Conservation (phyloP, 140 eudicot genomes). For the Anethum foeniculum region DNA sequence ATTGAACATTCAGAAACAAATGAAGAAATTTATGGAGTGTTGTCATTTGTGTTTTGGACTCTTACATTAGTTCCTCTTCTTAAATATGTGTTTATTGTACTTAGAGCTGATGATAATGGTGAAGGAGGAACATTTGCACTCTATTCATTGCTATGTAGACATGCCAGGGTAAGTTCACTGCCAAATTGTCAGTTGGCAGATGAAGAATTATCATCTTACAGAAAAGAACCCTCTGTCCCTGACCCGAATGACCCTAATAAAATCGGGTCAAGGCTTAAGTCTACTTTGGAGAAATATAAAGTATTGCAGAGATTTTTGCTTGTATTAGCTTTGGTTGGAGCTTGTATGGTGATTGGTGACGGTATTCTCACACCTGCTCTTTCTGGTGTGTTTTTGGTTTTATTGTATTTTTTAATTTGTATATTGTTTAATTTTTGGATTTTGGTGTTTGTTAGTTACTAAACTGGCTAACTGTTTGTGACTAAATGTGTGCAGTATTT, state of each 20-base stretch:
- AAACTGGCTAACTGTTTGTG: not conserved
- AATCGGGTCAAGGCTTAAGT: not conserved
- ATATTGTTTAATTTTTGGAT: not conserved
- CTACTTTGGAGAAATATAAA: no score
- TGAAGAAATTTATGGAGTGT: conserved; percentile 88
- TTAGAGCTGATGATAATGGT: conserved; percentile 95
- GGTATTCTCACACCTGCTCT: no score
- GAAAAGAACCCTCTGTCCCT: conserved; percentile 31
- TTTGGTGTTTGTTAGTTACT: conserved; percentile 4
- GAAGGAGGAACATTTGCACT: conserved; percentile 99
- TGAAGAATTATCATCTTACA: conserved; percentile 75
- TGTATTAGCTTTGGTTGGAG: no score
- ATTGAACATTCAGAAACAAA: conserved; percentile 74
- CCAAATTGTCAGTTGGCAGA: conserved; percentile 80
- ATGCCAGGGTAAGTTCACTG: conserved; percentile 78
- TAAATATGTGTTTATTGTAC: conserved; percentile 85
- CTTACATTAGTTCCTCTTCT: conserved; percentile 79
- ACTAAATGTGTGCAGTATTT: conserved; percentile 47
- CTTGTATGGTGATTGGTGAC: no score
- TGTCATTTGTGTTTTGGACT: conserved; percentile 97
- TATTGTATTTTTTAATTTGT: not conserved
- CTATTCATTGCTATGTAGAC: conserved; percentile 77
- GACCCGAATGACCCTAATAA: conserved; percentile 25
- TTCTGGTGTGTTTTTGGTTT: no score
- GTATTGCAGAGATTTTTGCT: no score